Conservation (phyloP, 2,329 filamentous ascomycete genomes). For the Thielaviopsis punctulata region DNA sequence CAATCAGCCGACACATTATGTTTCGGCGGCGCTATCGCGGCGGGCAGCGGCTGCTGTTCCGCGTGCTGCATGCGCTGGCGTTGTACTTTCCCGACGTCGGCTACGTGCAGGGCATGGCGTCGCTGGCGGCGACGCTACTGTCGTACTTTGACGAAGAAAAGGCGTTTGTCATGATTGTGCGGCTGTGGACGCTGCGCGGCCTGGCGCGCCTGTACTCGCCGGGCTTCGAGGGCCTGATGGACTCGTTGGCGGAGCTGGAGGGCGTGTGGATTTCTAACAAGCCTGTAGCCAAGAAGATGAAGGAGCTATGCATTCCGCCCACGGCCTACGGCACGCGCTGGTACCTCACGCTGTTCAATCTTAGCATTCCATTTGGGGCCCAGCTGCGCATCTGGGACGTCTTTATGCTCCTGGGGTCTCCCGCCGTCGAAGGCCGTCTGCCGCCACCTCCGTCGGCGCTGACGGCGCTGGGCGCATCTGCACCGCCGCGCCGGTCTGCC, state of each 20-base stretch:
- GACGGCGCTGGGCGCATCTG: background rate
- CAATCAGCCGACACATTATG: conserved; percentile 94
- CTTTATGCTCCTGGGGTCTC: conserved; percentile 82
- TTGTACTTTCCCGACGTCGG: conserved; percentile 82
- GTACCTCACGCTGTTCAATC: conserved; percentile 96
- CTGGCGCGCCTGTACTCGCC: conserved; percentile 68
- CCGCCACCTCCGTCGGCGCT: conserved; percentile 10
- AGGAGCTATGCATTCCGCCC: conserved; percentile 61
- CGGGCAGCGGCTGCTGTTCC: conserved; percentile 79
- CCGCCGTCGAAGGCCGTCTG: conserved; percentile 21
- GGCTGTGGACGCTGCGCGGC: conserved; percentile 78
- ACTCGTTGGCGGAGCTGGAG: conserved; percentile 71
- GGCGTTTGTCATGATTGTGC: conserved; percentile 90
- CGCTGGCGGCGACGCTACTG: conserved; percentile 75
- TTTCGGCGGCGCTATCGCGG: conserved; percentile 83
- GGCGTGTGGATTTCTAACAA: conserved; percentile 61
- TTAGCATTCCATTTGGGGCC: conserved; percentile 84
- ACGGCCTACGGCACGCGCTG: conserved; percentile 93
- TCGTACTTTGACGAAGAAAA: conserved; percentile 96
- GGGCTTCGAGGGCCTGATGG: conserved; percentile 76
- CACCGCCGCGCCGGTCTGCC: conserved; percentile 3
- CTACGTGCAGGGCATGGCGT: conserved; percentile 97
- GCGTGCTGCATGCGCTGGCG: conserved; percentile 79
- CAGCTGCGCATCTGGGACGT: conserved; percentile 96
- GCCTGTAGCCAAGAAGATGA: conserved; percentile 63